phyloP scores from a whole-genome alignment of 2,329 filamentous ascomycete species.

The Diaporthe aspalathi region DNA sequence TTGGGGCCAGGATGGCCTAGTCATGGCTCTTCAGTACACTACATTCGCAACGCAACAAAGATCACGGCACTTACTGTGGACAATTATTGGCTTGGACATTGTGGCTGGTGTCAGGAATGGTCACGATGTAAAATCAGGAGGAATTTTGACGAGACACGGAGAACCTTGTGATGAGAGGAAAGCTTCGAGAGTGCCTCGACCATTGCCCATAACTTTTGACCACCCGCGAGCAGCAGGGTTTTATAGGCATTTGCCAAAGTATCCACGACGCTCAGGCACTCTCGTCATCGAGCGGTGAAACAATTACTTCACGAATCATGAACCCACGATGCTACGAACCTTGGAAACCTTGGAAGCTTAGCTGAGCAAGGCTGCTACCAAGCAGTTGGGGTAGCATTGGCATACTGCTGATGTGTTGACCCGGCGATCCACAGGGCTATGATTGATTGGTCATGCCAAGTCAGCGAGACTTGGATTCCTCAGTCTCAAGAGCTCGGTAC shows the following conservation, averaged over 20 bases:
- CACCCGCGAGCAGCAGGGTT: background rate
- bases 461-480: background rate
- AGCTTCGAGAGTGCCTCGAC: background rate
- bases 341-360: too few species aligned
- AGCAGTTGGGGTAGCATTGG: background rate
- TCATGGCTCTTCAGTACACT: background rate
- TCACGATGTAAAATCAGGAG: background rate
- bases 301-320: background rate
- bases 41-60: background rate
- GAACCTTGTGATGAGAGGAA: background rate
- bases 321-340: background rate
- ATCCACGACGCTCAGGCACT: background rate
- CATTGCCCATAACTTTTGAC: background rate
- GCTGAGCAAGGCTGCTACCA: background rate
- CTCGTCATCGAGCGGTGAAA: background rate
- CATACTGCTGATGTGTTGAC: background rate
- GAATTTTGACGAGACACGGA: background rate
- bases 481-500: slow-evolving; percentile 3
- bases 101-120: background rate
- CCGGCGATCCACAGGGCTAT: background rate
- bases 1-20: slow-evolving; percentile 42
- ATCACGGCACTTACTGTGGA: background rate
- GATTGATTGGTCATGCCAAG: background rate
- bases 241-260: background rate
- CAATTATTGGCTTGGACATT: slow-evolving; percentile 20